These are phyloP conservation scores for Erodium trifolium DNA, from an alignment of 441 rosid species.

Conservation along the genomic window DNA sequence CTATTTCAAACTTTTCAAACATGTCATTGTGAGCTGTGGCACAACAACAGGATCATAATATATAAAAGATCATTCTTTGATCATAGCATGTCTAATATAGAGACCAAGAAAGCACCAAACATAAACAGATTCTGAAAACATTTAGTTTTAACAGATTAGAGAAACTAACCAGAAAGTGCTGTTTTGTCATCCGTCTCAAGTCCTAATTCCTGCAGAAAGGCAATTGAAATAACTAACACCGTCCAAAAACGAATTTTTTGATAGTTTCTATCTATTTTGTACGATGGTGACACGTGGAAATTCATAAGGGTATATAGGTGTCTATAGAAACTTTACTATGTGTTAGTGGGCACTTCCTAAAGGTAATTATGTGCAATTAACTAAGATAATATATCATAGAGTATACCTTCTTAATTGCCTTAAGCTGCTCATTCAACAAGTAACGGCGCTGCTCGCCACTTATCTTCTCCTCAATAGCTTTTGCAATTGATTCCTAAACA, in stretches of 20 bases:
- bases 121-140: not conserved
- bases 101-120: not conserved
- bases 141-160: conserved; percentile 8
- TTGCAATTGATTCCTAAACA: conserved; percentile 82
- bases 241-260: no score
- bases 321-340: no score
- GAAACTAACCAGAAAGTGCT: conserved; percentile 61
- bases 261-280: no score
- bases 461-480: conserved; percentile 97
- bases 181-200: conserved; percentile 82
- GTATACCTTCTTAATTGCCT: conserved; percentile 93
- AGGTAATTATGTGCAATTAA: no score
- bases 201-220: conserved; percentile 63
- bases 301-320: no score
- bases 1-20: conserved; percentile 1
- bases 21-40: not conserved
- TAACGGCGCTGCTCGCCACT: conserved; percentile 98
- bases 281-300: no score
- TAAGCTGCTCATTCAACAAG: conserved; percentile 92
- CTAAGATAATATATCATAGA: conserved; percentile 3
- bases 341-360: no score
- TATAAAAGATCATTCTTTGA: not conserved
- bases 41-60: not conserved
- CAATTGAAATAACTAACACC: conserved; percentile 14
- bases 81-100: not conserved